Percentiles rank a stretch among this genome's conserved stretches.
Conservation (phyloP, 305 asterid species). For the Lippia alba region DNA sequence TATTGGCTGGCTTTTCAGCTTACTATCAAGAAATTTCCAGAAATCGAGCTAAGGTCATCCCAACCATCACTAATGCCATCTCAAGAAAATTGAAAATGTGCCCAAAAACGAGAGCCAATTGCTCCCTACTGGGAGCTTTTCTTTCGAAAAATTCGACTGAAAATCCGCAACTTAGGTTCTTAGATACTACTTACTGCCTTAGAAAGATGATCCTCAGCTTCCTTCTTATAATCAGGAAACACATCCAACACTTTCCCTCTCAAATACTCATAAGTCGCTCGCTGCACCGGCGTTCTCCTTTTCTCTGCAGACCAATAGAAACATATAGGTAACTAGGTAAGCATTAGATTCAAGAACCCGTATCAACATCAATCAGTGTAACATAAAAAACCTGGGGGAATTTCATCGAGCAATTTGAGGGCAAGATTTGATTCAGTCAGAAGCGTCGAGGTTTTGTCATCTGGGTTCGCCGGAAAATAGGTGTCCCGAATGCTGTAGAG, state of each 20-base stretch:
- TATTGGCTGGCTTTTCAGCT: background rate
- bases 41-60: background rate
- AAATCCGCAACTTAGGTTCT: background rate
- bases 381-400: slow-evolving; percentile 68
- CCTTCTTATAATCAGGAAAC: slow-evolving; percentile 76
- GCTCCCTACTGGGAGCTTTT: slow-evolving; percentile 7
- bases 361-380: background rate
- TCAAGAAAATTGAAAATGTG: background rate
- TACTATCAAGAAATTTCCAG: background rate
- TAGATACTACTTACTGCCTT: slow-evolving; percentile 69
- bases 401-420: slow-evolving; percentile 66
- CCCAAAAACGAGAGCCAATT: background rate
- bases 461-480: slow-evolving; percentile 64
- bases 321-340: background rate
- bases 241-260: slow-evolving; percentile 86
- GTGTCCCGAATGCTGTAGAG: slow-evolving; percentile 71
- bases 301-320: slow-evolving; percentile 55
- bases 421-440: slow-evolving; percentile 54
- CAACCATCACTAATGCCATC: background rate
- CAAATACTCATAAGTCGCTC: slow-evolving; percentile 81
- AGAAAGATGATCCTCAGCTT: slow-evolving; percentile 94
- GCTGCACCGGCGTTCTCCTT: slow-evolving; percentile 66
- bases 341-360: slow-evolving; percentile 1
- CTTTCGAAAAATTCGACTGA: background rate
- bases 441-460: slow-evolving; percentile 64